Evolutionary conservation across 371 early-diverging fungal species (phyloP).

Genomic region (Mucor irregularis): DNA sequence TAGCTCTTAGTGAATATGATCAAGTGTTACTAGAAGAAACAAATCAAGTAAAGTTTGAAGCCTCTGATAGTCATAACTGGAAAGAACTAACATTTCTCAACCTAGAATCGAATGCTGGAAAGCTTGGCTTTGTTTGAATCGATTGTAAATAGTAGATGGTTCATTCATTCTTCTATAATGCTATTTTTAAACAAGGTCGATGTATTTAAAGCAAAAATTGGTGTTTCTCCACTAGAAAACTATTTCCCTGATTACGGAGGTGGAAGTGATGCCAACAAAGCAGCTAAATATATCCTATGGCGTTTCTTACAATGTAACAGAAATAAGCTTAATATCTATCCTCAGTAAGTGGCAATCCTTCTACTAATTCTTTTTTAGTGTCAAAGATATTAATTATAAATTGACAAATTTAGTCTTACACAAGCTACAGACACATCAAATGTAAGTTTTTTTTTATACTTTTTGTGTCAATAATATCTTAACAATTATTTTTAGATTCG

Average conservation of each 20-base stretch:
- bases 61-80: too few species aligned
- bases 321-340: slow-evolving; percentile 76
- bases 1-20: slow-evolving; percentile 70
- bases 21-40: slow-evolving; percentile 77
- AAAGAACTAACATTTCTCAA: too few species aligned
- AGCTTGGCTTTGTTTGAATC: slow-evolving; percentile 81
- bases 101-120: slow-evolving; percentile 81
- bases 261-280: slow-evolving; percentile 58
- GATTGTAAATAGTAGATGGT: slow-evolving; percentile 74
- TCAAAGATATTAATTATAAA: slow-evolving; percentile 28
- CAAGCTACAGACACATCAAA: slow-evolving; percentile 83
- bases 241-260: slow-evolving; percentile 69
- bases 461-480: not conserved
- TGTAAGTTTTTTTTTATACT: slow-evolving; percentile 42
- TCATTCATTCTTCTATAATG: slow-evolving; percentile 77
- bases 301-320: slow-evolving; percentile 77
- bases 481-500: slow-evolving; percentile 38
- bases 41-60: slow-evolving; percentile 43
- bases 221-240: slow-evolving; percentile 58
- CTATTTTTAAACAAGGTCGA: slow-evolving; percentile 87
- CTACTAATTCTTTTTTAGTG: slow-evolving; percentile 43
- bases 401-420: slow-evolving; percentile 77
- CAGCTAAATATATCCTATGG: slow-evolving; percentile 81
- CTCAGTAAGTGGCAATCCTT: slow-evolving; percentile 76
- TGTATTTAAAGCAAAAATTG: slow-evolving; percentile 73